These are phyloP conservation scores for Pichia pseudocactophila DNA, from an alignment of 805 yeast species.

Conservation along the genomic window DNA sequence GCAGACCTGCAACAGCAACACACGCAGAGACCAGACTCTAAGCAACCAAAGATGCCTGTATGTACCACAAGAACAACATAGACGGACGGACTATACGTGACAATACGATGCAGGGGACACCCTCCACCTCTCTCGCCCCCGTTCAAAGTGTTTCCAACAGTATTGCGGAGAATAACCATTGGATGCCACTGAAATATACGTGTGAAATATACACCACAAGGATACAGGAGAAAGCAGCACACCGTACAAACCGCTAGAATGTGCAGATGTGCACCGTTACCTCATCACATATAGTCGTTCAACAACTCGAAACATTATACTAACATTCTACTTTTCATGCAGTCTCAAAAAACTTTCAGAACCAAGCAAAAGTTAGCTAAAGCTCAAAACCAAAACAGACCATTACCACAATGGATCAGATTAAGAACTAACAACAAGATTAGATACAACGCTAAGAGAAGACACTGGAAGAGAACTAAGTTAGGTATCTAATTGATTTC, in stretches of 20 bases:
- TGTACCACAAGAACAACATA: neutral
- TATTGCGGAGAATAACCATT: too few species aligned
- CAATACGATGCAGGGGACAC: too few species aligned
- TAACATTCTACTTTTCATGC: slow-evolving; percentile 8
- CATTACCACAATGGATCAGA: slow-evolving; percentile 99
- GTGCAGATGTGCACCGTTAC: too few species aligned
- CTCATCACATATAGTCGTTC: too few species aligned
- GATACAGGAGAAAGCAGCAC: too few species aligned
- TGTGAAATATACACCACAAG: too few species aligned
- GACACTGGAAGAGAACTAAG: slow-evolving; percentile 99
- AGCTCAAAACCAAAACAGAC: slow-evolving; percentile 98
- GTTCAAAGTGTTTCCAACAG: too few species aligned
- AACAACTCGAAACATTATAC: neutral
- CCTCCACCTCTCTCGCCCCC: too few species aligned
- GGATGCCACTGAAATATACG: too few species aligned
- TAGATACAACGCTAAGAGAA: slow-evolving; percentile 99
- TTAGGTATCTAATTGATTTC: slow-evolving; percentile 67
- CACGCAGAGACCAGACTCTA: neutral
- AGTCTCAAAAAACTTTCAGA: slow-evolving; percentile 93
- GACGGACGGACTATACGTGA: neutral
- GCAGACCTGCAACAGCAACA: neutral
- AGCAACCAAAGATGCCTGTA: slow-evolving; percentile 9
- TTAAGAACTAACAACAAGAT: slow-evolving; percentile 95
- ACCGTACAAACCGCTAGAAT: too few species aligned
- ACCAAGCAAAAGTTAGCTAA: slow-evolving; percentile 98